Evolutionary conservation across 345 rosid genomes (phyloP).

Genomic region (Populus davidiana): DNA sequence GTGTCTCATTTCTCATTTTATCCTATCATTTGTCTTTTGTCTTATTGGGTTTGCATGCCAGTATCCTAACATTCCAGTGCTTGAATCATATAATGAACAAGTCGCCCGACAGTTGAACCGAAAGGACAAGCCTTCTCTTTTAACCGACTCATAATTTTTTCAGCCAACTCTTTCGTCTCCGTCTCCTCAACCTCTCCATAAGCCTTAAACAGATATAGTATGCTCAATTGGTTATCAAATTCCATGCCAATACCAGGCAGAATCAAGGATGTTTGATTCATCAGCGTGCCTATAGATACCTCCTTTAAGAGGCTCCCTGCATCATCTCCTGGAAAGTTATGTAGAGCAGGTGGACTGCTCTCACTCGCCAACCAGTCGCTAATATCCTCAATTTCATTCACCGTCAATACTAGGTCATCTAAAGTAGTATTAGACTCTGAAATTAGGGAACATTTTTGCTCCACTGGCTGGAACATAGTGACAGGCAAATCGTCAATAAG

Average conservation of each 20-base stretch:
- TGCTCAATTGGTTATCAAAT: slow-evolving; percentile 26
- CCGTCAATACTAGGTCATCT: slow-evolving; percentile 8
- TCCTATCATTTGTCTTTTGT: too few relatives aligned
- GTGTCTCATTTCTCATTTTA: too few relatives aligned
- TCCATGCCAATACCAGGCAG: slow-evolving; percentile 23
- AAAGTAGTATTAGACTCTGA: background rate
- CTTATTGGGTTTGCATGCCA: too few relatives aligned
- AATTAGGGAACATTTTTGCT: background rate
- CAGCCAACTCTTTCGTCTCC: slow-evolving; percentile 18
- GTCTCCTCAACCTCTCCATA: slow-evolving; percentile 46
- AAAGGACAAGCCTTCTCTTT: slow-evolving; percentile 27
- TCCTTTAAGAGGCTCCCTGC: slow-evolving; percentile 6
- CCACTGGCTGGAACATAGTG: background rate
- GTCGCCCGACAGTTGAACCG: slow-evolving; percentile 22
- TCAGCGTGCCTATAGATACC: slow-evolving; percentile 6
- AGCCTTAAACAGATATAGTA: slow-evolving; percentile 37
- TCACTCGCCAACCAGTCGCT: slow-evolving; percentile 14
- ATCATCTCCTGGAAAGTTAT: slow-evolving; percentile 12
- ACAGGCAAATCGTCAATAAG: slow-evolving; percentile 2
- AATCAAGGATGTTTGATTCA: slow-evolving; percentile 11
- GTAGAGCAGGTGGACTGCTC: slow-evolving; percentile 6
- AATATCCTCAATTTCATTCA: slow-evolving; percentile 9
- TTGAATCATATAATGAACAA: slow-evolving; percentile 32
- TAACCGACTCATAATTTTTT: slow-evolving; percentile 14
- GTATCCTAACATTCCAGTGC: background rate